Evolutionary conservation across 2,329 filamentous ascomycete species (phyloP), one percentile per base, ranked within the genome.

Genomic region (Cercospora canescens): DNA sequence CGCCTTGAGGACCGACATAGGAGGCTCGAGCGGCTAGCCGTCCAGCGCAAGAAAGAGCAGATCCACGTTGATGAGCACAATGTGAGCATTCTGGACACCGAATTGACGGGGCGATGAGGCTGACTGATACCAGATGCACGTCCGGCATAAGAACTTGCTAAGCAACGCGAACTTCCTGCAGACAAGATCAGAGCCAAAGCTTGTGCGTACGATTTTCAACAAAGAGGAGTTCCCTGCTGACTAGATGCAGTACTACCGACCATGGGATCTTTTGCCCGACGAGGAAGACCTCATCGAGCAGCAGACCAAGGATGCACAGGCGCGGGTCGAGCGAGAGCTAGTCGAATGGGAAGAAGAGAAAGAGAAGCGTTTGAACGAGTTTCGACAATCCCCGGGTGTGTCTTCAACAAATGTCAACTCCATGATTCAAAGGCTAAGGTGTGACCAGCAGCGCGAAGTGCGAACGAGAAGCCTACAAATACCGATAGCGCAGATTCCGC

Each of bases 61-160:
- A 85, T 88, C 70, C 82, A 86, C 54, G 92, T 92, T 73, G 91
- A 97, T 69, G 88, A 91, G 78, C 84, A 90, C 79, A 87, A 89
- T 77, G 93, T 96, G 81, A 85, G 52, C 34, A 11, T 52, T 52
- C 30, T 21, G 61, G n/a, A 28, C 41, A 41, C 50, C 55, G 21
- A 4, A 24, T 21, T 21, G 63, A 52, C 18, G 32, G 35, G 41
- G 52, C 41, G 34, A 12, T 28, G 45, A 61, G 56, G 16, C 39
- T 64, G 41, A 32, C 66, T 55, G 67, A 93, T 95, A 86, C 56
- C 67, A 65, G 71, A 94, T 96, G 90, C 85, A 83, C 63, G 86
- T 88, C 54, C 88, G 88, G 63, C 94, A 97, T 78, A 81, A 84
- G 60, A 92, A 91, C 74, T 81, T 93, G 80, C 81, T 91, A 52